Evolutionary conservation across 2,329 filamentous ascomycete genomes (phyloP).

Genomic region (Colletotrichum chrysophilum): DNA sequence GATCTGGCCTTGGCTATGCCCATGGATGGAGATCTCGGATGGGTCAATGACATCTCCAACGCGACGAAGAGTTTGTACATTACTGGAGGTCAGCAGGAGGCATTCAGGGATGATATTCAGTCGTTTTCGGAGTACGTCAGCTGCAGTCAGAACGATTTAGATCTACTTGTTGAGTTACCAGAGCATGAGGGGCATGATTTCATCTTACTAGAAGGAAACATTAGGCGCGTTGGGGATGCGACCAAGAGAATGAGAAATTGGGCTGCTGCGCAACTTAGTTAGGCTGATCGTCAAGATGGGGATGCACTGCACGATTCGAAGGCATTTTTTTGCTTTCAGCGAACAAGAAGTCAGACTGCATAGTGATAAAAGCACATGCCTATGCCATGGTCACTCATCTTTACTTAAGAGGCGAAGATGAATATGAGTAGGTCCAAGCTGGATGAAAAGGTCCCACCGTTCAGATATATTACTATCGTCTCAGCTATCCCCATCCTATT

Average conservation of each 20-base stretch:
- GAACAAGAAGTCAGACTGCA: not conserved
- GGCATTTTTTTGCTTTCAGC: not conserved
- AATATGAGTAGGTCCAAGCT: not conserved
- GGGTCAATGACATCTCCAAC: slow-evolving; percentile 29
- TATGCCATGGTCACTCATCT: fast-evolving
- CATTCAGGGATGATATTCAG: slow-evolving; percentile 33
- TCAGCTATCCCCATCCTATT: not conserved
- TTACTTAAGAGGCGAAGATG: not conserved
- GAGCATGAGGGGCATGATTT: slow-evolving; percentile 38
- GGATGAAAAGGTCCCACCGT: fast-evolving
- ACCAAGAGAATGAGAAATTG: slow-evolving; percentile 36
- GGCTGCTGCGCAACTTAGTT: slow-evolving; percentile 16
- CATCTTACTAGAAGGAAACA: slow-evolving; percentile 32
- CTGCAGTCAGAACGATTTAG: slow-evolving; percentile 23
- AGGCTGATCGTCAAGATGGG: not conserved
- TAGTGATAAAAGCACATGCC: not conserved
- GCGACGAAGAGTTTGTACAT: slow-evolving; percentile 32
- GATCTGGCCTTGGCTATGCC: slow-evolving; percentile 32
- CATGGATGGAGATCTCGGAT: slow-evolving; percentile 30
- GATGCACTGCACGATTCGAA: not conserved
- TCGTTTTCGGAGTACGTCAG: slow-evolving; percentile 27
- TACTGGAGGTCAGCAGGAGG: slow-evolving; percentile 35
- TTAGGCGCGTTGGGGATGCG: slow-evolving; percentile 28
- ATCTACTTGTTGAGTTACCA: slow-evolving; percentile 31
- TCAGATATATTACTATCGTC: not conserved